These are phyloP conservation scores for Ganoderma multipileum DNA, from an alignment of 1,284 basidiomycete genomes.

Conservation along the genomic window DNA sequence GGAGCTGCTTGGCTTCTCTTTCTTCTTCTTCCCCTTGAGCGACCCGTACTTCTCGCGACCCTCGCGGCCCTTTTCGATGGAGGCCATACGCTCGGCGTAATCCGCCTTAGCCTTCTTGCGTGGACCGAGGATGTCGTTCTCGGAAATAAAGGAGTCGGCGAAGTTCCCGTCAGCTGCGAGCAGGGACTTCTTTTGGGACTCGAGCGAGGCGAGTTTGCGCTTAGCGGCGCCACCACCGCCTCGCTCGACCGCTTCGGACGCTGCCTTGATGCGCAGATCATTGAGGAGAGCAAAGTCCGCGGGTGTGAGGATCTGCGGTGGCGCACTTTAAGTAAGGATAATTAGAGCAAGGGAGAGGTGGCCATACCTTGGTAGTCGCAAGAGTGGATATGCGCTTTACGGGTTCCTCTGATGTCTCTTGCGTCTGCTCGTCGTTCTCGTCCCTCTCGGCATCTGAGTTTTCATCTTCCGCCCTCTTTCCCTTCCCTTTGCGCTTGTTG, in stretches of 20 bases:
- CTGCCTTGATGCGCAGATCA: slow-evolving; percentile 87
- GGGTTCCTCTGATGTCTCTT: slow-evolving; percentile 36
- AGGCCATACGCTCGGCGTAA: slow-evolving; percentile 94
- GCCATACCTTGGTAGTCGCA: slow-evolving; percentile 78
- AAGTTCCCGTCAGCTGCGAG: slow-evolving; percentile 48
- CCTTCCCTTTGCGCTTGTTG: slow-evolving; percentile 44
- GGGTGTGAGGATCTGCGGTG: slow-evolving; percentile 90
- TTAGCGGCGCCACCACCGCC: slow-evolving; percentile 83
- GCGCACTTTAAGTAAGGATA: slow-evolving; percentile 9
- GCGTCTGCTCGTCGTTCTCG: slow-evolving; percentile 24
- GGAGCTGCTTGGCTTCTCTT: slow-evolving; percentile 78
- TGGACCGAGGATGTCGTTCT: slow-evolving; percentile 91
- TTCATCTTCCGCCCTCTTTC: slow-evolving; percentile 32
- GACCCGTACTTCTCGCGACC: slow-evolving; percentile 96
- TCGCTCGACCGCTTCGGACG: slow-evolving; percentile 73
- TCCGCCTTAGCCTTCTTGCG: slow-evolving; percentile 94
- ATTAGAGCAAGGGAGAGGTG: neutral
- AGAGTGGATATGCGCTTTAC: slow-evolving; percentile 59
- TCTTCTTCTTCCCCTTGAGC: slow-evolving; percentile 88
- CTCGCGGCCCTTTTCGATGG: slow-evolving; percentile 92
- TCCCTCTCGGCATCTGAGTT: slow-evolving; percentile 32
- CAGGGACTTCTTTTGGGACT: slow-evolving; percentile 68
- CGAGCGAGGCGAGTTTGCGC: slow-evolving; percentile 84
- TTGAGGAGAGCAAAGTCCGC: slow-evolving; percentile 96
- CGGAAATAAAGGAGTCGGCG: slow-evolving; percentile 81